A percentile compares a stretch with the other conserved stretches of the same genome.
These are phyloP conservation scores for Tolypocladium tundrense DNA, from an alignment of 2,329 filamentous ascomycete genomes.

Conservation along the genomic window DNA sequence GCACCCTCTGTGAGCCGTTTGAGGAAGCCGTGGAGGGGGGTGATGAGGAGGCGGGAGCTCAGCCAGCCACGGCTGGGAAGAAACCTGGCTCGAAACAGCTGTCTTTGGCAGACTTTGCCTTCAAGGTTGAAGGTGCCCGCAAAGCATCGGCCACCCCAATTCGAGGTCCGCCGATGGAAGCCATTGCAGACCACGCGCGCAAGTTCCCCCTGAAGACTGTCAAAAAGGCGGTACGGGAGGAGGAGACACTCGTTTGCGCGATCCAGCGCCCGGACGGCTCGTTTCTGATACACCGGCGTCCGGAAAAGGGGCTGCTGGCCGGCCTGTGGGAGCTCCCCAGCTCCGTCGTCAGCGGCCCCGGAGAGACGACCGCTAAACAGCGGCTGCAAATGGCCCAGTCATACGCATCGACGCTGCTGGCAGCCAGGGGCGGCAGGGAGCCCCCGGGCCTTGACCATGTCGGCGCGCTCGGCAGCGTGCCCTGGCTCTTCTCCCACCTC, in stretches of 20 bases:
- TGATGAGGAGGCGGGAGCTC: slow-evolving; percentile 6
- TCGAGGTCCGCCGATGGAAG: slow-evolving; percentile 7
- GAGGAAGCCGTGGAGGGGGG: slow-evolving; percentile 22
- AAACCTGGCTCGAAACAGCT: slow-evolving; percentile 15
- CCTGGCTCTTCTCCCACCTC: slow-evolving; percentile 48
- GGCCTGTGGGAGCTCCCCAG: slow-evolving; percentile 49
- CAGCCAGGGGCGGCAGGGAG: not conserved
- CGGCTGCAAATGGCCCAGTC: slow-evolving; percentile 25
- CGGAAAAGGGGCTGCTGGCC: slow-evolving; percentile 42
- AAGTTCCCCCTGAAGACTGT: slow-evolving; percentile 39
- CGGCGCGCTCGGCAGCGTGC: slow-evolving; percentile 38
- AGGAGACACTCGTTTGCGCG: slow-evolving; percentile 44
- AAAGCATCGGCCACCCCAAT: not conserved
- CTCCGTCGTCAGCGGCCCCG: slow-evolving; percentile 17
- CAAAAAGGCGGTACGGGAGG: slow-evolving; percentile 41
- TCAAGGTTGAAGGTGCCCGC: slow-evolving; percentile 11
- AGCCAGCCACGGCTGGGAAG: slow-evolving; percentile 4
- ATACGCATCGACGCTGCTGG: slow-evolving; percentile 20
- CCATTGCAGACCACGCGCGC: slow-evolving; percentile 32
- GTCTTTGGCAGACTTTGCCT: slow-evolving; percentile 25
- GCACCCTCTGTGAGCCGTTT: slow-evolving; percentile 36
- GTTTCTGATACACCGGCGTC: slow-evolving; percentile 39
- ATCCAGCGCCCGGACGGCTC: slow-evolving; percentile 32
- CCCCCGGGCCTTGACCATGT: slow-evolving; percentile 16
- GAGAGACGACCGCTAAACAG: slow-evolving; percentile 12